phyloP scores from a whole-genome alignment of 768 basidiomycete genomes.

The Russula sp. region DNA sequence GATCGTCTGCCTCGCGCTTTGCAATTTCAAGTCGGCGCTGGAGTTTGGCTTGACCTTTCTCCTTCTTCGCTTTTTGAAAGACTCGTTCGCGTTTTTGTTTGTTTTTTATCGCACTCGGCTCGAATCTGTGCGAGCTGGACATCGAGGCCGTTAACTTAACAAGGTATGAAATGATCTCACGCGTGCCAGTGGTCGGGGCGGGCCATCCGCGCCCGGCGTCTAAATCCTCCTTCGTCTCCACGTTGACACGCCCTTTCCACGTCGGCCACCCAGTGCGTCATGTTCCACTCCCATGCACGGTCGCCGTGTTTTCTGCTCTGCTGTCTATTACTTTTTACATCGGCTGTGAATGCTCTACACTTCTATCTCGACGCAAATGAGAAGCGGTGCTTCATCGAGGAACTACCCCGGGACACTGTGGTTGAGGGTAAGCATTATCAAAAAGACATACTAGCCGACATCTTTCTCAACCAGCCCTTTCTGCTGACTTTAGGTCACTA shows the following conservation, averaged over 20 bases:
- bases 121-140: conserved; percentile 56
- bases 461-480: not conserved
- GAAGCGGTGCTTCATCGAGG: conserved; percentile 93
- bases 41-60: conserved; percentile 75
- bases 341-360: conserved; percentile 70
- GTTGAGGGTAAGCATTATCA: conserved; percentile 65
- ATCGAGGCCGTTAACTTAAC: not conserved
- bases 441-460: not conserved
- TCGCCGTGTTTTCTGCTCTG: conserved; percentile 30
- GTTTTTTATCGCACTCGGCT: conserved; percentile 73
- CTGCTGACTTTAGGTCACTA: conserved; percentile 65
- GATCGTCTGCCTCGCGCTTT: conserved; percentile 71
- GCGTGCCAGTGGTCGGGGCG: not conserved
- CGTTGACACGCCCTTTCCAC: not conserved
- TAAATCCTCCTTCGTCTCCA: not conserved
- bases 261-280: conserved; percentile 1
- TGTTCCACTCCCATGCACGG: conserved; percentile 7
- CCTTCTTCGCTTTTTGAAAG: conserved; percentile 63
- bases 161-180: not conserved
- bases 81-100: conserved; percentile 83
- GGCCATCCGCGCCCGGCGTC: not conserved
- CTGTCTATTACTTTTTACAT: conserved; percentile 37
- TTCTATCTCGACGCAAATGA: conserved; percentile 96
- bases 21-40: conserved; percentile 71
- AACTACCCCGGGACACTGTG: conserved; percentile 90